Conservation (phyloP, 208 protist genomes). For the Trypanosoma platydactyli region DNA sequence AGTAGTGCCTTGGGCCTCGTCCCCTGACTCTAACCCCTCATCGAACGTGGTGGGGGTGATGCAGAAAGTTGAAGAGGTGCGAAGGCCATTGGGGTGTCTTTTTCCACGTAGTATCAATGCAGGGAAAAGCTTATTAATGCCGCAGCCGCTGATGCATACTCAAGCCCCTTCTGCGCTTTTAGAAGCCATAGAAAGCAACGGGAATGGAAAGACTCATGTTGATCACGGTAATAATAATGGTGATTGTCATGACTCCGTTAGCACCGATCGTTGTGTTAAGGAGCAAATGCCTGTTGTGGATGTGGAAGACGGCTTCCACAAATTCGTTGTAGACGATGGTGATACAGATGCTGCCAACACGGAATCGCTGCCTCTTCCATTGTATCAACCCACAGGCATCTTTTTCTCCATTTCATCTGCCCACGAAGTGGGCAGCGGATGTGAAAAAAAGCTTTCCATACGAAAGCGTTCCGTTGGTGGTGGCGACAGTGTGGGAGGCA, state of each 20-base stretch:
- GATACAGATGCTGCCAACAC: background rate
- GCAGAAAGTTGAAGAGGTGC: background rate
- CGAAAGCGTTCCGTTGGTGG: background rate
- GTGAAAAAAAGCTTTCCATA: background rate
- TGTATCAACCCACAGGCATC: constrained; percentile 15
- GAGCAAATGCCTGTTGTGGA: background rate
- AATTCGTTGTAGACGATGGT: background rate
- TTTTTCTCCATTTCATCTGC: background rate
- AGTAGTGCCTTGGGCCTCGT: background rate
- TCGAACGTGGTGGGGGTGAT: background rate
- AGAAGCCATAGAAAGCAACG: too few relatives aligned
- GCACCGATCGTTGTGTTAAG: background rate
- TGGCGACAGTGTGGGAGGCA: too few relatives aligned
- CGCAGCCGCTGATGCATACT: constrained; percentile 1
- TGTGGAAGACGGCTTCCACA: background rate
- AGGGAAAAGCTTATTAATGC: constrained; percentile 1
- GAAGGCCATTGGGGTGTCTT: constrained; percentile 6
- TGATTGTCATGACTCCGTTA: background rate
- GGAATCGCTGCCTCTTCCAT: background rate
- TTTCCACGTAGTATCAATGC: constrained; percentile 9
- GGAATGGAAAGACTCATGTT: too few relatives aligned
- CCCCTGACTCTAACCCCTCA: background rate
- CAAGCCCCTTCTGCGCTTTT: background rate
- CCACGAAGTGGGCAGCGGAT: background rate
- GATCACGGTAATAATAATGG: background rate